Conservation (phyloP, 2,329 filamentous ascomycete species). For the Clonostachys sp. region DNA sequence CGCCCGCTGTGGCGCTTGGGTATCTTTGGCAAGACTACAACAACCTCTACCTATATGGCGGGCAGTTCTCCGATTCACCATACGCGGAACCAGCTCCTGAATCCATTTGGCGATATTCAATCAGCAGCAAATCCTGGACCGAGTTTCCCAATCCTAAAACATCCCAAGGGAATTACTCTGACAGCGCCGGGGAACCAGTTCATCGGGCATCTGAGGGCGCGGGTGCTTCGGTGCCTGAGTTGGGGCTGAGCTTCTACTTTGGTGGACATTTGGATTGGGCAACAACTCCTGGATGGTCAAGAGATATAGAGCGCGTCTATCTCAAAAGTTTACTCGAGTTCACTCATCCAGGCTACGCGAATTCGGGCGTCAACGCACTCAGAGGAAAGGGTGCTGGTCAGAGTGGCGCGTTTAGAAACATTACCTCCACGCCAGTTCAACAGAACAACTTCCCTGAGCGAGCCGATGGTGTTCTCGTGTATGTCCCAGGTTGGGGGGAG, state of each 20-base stretch:
- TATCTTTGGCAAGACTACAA: slow-evolving; percentile 71
- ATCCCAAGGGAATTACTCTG: slow-evolving; percentile 58
- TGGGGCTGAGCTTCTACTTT: slow-evolving; percentile 74
- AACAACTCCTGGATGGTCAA: slow-evolving; percentile 63
- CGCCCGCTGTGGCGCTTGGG: slow-evolving; percentile 68
- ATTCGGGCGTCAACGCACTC: slow-evolving; percentile 56
- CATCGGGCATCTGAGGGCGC: slow-evolving; percentile 72
- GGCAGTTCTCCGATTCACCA: slow-evolving; percentile 65
- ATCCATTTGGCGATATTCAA: slow-evolving; percentile 67
- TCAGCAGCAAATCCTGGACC: slow-evolving; percentile 54
- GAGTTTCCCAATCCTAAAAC: slow-evolving; percentile 59
- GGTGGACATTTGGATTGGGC: slow-evolving; percentile 66
- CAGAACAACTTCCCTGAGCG: slow-evolving; percentile 64
- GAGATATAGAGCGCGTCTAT: slow-evolving; percentile 58
- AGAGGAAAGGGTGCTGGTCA: slow-evolving; percentile 50
- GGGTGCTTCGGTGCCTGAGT: slow-evolving; percentile 62
- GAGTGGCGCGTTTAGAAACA: slow-evolving; percentile 66
- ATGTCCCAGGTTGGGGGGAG: slow-evolving; percentile 69
- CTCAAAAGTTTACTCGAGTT: slow-evolving; percentile 72
- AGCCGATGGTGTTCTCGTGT: slow-evolving; percentile 69
- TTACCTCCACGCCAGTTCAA: slow-evolving; percentile 68
- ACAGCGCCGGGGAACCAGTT: slow-evolving; percentile 47
- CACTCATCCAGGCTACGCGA: slow-evolving; percentile 66
- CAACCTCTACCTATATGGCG: slow-evolving; percentile 69
- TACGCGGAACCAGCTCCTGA: slow-evolving; percentile 49